phyloP scores from a whole-genome alignment of 441 rosid genomes.

The Cnidoscolus chayamansa region DNA sequence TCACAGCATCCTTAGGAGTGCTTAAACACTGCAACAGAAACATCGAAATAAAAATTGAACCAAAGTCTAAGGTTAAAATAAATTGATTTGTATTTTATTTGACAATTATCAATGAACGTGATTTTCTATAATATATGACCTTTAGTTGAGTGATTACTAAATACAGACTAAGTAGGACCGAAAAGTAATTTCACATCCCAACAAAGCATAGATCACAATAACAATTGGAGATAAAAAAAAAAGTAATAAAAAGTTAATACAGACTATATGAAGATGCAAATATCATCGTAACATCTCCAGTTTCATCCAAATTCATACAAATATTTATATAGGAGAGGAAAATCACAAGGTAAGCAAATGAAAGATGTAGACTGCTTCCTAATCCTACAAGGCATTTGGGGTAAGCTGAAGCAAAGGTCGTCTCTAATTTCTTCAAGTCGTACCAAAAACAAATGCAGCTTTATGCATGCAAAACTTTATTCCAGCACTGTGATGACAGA shows the following conservation, averaged over 20 bases:
- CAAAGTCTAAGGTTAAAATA: too few relatives aligned
- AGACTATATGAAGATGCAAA: constrained; percentile 2
- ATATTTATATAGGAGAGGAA: not conserved
- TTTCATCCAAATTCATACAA: constrained; percentile 13
- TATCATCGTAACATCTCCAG: not conserved
- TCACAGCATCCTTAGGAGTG: too few relatives aligned
- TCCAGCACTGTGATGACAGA: constrained; percentile 6
- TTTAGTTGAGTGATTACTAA: too few relatives aligned
- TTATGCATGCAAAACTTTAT: constrained; percentile 1
- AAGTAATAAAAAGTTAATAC: not conserved
- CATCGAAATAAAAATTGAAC: too few relatives aligned
- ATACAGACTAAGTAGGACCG: too few relatives aligned
- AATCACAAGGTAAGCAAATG: not conserved
- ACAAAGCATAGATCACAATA: too few relatives aligned
- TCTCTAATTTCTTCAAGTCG: not conserved
- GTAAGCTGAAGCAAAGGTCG: constrained; percentile 7
- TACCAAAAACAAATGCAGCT: constrained; percentile 16
- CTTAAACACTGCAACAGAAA: too few relatives aligned
- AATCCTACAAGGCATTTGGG: not conserved
- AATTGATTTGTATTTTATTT: too few relatives aligned
- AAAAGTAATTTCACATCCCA: too few relatives aligned
- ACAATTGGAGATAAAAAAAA: too few relatives aligned
- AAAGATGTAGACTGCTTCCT: constrained; percentile 7
- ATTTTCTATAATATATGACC: too few relatives aligned
- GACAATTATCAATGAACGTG: too few relatives aligned